phyloP scores from a whole-genome alignment of 441 rosid genomes.

The Macaranga tanarius region DNA sequence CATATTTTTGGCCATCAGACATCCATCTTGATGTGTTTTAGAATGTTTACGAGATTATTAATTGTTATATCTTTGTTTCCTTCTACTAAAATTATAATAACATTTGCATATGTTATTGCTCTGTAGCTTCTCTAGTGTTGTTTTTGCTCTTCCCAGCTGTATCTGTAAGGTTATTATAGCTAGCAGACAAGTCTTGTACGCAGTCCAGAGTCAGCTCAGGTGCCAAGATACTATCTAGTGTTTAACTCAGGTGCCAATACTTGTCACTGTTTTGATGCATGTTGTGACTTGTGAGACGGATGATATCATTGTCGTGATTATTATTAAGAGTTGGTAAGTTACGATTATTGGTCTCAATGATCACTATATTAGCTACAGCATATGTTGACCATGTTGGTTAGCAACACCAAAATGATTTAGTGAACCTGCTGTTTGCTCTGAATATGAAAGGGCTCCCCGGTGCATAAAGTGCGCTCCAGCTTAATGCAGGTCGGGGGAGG shows the following conservation, averaged over 20 bases:
- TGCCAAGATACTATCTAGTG: neutral
- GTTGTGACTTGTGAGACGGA: too few species aligned
- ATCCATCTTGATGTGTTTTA: neutral
- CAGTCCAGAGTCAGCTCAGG: neutral
- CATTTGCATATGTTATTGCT: neutral
- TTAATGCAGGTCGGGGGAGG: too few species aligned
- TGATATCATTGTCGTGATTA: too few species aligned
- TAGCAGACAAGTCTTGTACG: neutral
- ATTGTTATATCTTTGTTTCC: neutral
- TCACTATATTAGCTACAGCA: neutral
- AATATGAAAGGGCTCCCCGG: too few species aligned
- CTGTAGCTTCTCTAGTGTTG: neutral
- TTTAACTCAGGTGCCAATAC: too few species aligned
- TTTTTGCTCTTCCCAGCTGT: neutral
- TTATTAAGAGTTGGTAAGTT: neutral
- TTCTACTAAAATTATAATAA: neutral
- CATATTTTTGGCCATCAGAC: too few species aligned
- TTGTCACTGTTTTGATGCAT: too few species aligned
- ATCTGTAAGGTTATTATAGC: neutral
- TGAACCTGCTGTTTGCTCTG: neutral
- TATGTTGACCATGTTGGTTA: neutral
- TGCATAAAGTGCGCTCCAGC: too few species aligned
- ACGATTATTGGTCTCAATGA: neutral
- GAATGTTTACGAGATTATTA: neutral
- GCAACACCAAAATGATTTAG: neutral